Conservation (phyloP, 768 basidiomycete genomes). For the Collybia sp. region DNA sequence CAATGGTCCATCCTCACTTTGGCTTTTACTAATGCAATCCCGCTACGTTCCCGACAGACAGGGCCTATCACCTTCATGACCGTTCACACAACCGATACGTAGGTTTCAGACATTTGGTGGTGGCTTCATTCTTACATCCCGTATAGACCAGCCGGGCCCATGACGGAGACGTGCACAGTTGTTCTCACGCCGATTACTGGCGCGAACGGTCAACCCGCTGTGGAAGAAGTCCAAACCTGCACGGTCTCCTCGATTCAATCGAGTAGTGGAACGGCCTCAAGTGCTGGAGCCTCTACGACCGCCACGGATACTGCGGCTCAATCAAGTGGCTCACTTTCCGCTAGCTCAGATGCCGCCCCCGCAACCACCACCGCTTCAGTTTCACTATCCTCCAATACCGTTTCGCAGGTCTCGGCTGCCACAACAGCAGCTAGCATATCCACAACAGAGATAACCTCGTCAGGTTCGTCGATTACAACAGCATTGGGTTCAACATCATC, state of each 20-base stretch:
- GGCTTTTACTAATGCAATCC: slow-evolving; percentile 28
- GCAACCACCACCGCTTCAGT: not conserved
- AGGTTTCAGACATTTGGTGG: slow-evolving; percentile 16
- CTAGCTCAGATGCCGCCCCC: slow-evolving; percentile 12
- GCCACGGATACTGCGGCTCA: slow-evolving; percentile 12
- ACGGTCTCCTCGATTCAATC: slow-evolving; percentile 8
- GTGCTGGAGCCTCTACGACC: slow-evolving; percentile 16
- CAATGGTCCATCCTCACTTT: slow-evolving; percentile 31
- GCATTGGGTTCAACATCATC: no score
- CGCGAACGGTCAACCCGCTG: slow-evolving; percentile 39
- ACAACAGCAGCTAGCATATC: slow-evolving; percentile 5
- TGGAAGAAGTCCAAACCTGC: slow-evolving; percentile 52
- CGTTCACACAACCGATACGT: slow-evolving; percentile 42
- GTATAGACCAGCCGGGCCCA: slow-evolving; percentile 42
- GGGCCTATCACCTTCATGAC: slow-evolving; percentile 36
- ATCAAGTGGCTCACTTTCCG: slow-evolving; percentile 7
- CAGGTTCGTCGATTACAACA: no score
- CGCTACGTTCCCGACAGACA: slow-evolving; percentile 28
- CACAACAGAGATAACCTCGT: slow-evolving; percentile 7
- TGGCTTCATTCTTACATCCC: slow-evolving; percentile 7
- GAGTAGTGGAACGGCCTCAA: slow-evolving; percentile 11
- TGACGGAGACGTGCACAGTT: slow-evolving; percentile 56
- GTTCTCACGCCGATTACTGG: slow-evolving; percentile 52
- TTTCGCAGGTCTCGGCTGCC: slow-evolving; percentile 4
- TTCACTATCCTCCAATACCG: slow-evolving; percentile 8